phyloP scores from a whole-genome alignment of 75 land plant species.

The Picea glauca region DNA sequence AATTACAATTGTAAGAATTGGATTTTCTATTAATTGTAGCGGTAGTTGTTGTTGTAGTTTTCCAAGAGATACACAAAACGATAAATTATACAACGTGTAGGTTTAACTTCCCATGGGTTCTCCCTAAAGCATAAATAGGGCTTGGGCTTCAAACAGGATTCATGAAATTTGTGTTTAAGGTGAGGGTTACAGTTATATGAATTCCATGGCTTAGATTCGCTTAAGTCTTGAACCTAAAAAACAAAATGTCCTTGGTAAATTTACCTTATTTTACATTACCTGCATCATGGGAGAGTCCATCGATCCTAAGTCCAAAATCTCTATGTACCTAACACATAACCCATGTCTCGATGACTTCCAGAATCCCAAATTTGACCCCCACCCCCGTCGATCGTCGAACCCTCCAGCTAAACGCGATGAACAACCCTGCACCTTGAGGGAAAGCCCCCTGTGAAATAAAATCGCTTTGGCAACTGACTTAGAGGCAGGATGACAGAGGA shows the following conservation, averaged over 20 bases:
- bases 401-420: background rate
- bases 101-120: background rate
- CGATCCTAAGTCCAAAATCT: conserved; percentile 40
- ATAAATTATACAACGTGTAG: background rate
- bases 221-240: background rate
- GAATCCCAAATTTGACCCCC: background rate
- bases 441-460: background rate
- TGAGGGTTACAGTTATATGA: background rate
- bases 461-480: background rate
- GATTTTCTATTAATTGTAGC: background rate
- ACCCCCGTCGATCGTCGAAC: background rate
- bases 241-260: too few species aligned
- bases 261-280: conserved; percentile 41
- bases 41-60: background rate
- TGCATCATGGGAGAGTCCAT: conserved; percentile 51
- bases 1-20: background rate
- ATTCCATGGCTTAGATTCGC: background rate
- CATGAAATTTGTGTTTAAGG: background rate
- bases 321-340: conserved; percentile 16
- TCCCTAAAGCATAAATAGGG: background rate
- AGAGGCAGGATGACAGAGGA: background rate
- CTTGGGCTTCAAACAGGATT: background rate
- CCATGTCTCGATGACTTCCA: background rate
- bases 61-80: background rate
- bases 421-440: background rate